These are phyloP conservation scores for Selaginella tamariscina DNA, from an alignment of 75 land plant genomes.

Conservation along the genomic window DNA sequence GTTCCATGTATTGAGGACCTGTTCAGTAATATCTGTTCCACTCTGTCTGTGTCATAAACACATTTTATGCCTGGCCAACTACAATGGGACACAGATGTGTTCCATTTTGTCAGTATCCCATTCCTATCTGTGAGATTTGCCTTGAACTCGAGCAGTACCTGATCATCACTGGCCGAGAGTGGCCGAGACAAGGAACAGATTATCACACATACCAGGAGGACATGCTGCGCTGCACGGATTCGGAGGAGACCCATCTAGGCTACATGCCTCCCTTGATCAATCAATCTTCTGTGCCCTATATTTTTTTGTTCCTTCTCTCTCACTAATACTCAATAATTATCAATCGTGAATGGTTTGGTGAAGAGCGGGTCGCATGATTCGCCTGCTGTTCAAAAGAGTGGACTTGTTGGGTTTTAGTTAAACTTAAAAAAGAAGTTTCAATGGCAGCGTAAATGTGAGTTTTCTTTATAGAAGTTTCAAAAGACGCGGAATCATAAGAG, in stretches of 20 bases:
- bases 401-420: no score
- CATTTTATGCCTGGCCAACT: background rate
- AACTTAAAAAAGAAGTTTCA: no score
- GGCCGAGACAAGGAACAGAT: background rate
- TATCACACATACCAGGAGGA: no score
- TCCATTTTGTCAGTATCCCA: background rate
- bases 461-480: no score
- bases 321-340: background rate
- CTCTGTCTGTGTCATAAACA: background rate
- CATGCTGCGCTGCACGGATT: background rate
- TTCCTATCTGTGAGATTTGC: background rate
- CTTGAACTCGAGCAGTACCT: background rate
- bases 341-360: background rate
- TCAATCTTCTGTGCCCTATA: background rate
- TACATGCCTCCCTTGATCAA: background rate
- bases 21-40: background rate
- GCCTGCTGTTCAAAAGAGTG: no score
- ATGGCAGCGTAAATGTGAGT: no score
- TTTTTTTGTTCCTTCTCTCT: background rate
- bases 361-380: background rate
- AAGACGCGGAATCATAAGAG: no score
- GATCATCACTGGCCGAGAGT: background rate
- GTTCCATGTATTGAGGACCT: background rate
- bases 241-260: background rate
- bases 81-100: background rate